Base-by-base conservation (phyloP, 164 flowering plant genomes). In the Stephania japonica region DNA sequence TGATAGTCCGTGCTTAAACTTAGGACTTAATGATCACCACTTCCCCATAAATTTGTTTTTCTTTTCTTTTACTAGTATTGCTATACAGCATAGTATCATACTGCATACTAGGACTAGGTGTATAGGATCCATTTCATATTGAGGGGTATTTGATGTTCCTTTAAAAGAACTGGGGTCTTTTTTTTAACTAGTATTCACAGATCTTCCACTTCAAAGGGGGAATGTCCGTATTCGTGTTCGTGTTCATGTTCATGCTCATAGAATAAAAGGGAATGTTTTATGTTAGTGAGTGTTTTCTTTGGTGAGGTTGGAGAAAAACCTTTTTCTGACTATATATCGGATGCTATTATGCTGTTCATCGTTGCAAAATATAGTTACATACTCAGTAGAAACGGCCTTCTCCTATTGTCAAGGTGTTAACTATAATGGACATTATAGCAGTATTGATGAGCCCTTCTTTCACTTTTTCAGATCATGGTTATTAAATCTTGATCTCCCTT, bases 231-330 rank as follows among this genome's bases (percentile, higher is more conserved):
- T n/a, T n/a, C n/a, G 4, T 32, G 38, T 32, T 4, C 38, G 4
- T 32, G 38, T 32, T 32, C 38, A 32, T 32, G 38, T 32, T 32
- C 38, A 25, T 47, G 59, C 26, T 70, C 59, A 59, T 61, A 59
- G 3, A 38, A 65, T 65, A 56, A 53, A 32, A 78, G 56, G 47
- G 71, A 70, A 67, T 70, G 71, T 75, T 71, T 71, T 72, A 65
- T 42, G 49, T 18, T 43, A 32, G 75, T n/a, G 71, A 70, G 66
- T 78, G 69, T 74, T 47, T 63, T 68, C 23, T 76, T 64, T 65
- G 38, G 14, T 47, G 7, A 10, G 41, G 69, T 63, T 16, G 76
- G 61, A 56, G 76, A 42, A 56, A 50, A 32, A 56, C 0, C 19
- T 56, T 5, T 56, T 24, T 26, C 41, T 44, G 7, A 32, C 38